A percentile compares a stretch with the other conserved stretches of the same genome.
These are phyloP conservation scores for Fomitiporia mediterranea DNA, from an alignment of 1,284 basidiomycete genomes.

Conservation along the genomic window DNA sequence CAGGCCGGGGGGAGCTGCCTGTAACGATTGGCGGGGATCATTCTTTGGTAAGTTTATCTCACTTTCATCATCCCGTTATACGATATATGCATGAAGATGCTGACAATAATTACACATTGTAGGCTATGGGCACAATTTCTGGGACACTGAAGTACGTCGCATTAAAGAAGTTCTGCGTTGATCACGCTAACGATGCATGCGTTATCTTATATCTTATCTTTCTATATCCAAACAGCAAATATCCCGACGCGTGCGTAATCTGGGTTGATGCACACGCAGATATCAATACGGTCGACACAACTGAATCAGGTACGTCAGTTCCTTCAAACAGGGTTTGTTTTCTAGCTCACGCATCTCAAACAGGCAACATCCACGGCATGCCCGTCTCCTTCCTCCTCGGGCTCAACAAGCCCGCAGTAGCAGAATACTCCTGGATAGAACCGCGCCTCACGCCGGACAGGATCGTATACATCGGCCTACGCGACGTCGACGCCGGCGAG, in stretches of 20 bases:
- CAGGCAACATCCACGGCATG: conserved; percentile 97
- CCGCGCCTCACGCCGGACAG: conserved; percentile 65
- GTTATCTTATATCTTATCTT: conserved; percentile 18
- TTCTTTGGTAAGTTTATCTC: conserved; percentile 61
- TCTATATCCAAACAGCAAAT: conserved; percentile 39
- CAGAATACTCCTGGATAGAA: conserved; percentile 79
- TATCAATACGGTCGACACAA: conserved; percentile 89
- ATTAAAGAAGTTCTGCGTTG: conserved; percentile 4
- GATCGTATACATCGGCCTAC: conserved; percentile 92
- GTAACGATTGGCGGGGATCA: conserved; percentile 97
- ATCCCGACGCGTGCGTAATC: conserved; percentile 78
- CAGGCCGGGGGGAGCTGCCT: conserved; percentile 75
- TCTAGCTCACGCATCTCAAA: conserved; percentile 7
- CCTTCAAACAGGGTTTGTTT: conserved; percentile 19
- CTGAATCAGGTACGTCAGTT: conserved; percentile 58
- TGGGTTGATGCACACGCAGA: conserved; percentile 96
- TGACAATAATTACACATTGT: background rate
- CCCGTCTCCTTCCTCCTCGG: conserved; percentile 94
- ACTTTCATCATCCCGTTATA: background rate
- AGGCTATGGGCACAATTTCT: conserved; percentile 91
- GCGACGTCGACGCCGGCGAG: conserved; percentile 91
- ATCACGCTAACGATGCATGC: background rate
- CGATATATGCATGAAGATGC: background rate
- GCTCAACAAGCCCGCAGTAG: conserved; percentile 43
- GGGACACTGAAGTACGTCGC: conserved; percentile 66